Evolutionary conservation across 495 filamentous ascomycete species (phyloP).

Genomic region (Terfezia boudieri): DNA sequence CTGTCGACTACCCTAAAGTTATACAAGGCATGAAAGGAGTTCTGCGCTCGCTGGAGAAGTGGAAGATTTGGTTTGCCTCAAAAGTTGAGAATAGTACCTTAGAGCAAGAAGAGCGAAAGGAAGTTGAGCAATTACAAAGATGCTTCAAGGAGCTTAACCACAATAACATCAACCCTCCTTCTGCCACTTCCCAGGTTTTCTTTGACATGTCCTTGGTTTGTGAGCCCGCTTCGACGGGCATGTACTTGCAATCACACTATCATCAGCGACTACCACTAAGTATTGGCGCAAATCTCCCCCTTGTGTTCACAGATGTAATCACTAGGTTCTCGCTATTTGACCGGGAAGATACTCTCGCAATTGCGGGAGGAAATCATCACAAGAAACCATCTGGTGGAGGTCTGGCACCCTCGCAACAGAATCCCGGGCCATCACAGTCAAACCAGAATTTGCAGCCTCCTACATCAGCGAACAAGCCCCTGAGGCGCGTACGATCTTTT

Average conservation of each 20-base stretch:
- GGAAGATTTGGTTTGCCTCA: slow-evolving; percentile 4
- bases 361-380: slow-evolving; percentile 15
- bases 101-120: slow-evolving; percentile 1
- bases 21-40: slow-evolving; percentile 11
- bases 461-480: slow-evolving; percentile 5
- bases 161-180: slow-evolving; percentile 16
- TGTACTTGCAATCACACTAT: slow-evolving; percentile 19
- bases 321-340: slow-evolving; percentile 18
- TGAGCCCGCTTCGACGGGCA: slow-evolving; percentile 16
- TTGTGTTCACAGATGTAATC: slow-evolving; percentile 18
- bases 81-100: slow-evolving; percentile 4
- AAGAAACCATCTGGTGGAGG: slow-evolving; percentile 10
- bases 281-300: slow-evolving; percentile 18
- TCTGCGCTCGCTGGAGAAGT: slow-evolving; percentile 9
- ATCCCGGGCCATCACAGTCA: slow-evolving; percentile 6
- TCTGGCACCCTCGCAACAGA: not conserved
- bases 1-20: slow-evolving; percentile 17
- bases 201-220: slow-evolving; percentile 19
- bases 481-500: slow-evolving; percentile 17
- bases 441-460: slow-evolving; percentile 16
- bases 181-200: slow-evolving; percentile 11
- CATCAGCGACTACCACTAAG: slow-evolving; percentile 18
- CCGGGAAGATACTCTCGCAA: slow-evolving; percentile 17
- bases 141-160: slow-evolving; percentile 13
- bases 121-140: slow-evolving; percentile 15